A percentile compares a stretch with the other conserved stretches of the same genome.
Conservation (phyloP, 2,329 filamentous ascomycete genomes). For the Beauveria brongniartii region DNA sequence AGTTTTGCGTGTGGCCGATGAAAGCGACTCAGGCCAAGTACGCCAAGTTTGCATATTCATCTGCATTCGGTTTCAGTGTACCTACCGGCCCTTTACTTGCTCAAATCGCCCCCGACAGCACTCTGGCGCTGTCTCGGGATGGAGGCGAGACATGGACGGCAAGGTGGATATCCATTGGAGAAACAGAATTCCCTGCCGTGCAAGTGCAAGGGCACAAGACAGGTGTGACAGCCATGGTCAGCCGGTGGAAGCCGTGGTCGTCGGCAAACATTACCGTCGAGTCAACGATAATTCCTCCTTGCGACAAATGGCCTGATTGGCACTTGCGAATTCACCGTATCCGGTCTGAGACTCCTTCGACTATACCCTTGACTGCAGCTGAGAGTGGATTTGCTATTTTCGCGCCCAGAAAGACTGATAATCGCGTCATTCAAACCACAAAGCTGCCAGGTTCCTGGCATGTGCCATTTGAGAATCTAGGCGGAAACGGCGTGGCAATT, state of each 20-base stretch:
- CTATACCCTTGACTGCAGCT: constrained; percentile 9
- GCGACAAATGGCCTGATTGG: constrained; percentile 26
- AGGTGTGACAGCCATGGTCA: neutral
- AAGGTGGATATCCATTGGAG: constrained; percentile 20
- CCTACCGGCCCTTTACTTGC: constrained; percentile 27
- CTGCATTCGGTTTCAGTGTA: constrained; percentile 37
- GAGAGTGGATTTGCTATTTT: constrained; percentile 19
- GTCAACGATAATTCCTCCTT: constrained; percentile 22
- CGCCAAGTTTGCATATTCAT: constrained; percentile 41
- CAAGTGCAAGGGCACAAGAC: neutral
- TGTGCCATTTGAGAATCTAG: neutral
- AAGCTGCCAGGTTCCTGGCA: neutral
- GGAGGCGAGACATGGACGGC: constrained; percentile 23
- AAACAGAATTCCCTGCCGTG: constrained; percentile 6
- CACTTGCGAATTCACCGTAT: constrained; percentile 22
- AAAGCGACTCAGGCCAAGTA: constrained; percentile 37
- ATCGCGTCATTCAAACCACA: neutral
- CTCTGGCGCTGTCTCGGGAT: constrained; percentile 23
- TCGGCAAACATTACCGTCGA: constrained; percentile 19
- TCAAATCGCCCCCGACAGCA: constrained; percentile 28
- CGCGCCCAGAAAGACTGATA: neutral
- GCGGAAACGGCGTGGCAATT: neutral
- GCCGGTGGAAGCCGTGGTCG: constrained; percentile 1
- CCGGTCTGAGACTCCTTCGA: neutral
- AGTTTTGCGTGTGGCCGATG: constrained; percentile 29